Evolutionary conservation across 805 yeast genomes (phyloP).

Genomic region (Saccharomycopsis malanga): DNA sequence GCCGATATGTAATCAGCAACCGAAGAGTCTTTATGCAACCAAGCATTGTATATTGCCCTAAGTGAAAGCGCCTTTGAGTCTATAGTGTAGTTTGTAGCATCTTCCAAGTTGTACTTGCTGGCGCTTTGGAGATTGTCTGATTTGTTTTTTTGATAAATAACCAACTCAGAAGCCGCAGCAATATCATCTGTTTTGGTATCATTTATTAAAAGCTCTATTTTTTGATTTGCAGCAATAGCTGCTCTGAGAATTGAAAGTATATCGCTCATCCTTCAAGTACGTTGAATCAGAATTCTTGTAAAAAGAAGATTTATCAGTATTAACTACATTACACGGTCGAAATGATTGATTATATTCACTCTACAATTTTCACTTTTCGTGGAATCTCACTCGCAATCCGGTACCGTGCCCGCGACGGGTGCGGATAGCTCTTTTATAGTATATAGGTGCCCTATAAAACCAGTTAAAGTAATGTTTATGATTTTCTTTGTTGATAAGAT

Average conservation of each 20-base stretch:
- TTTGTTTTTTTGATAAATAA: neutral
- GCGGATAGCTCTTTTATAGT: too few relatives aligned
- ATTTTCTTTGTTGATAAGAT: too few relatives aligned
- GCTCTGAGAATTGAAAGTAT: neutral
- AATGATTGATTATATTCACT: too few relatives aligned
- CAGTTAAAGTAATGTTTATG: too few relatives aligned
- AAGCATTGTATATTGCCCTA: conserved; percentile 64
- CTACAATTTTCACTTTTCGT: too few relatives aligned
- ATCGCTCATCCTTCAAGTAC: neutral
- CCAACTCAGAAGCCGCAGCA: neutral
- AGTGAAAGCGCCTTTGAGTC: conserved; percentile 28
- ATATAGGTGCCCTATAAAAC: too few relatives aligned
- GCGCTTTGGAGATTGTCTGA: neutral
- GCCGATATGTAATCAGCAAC: conserved; percentile 76
- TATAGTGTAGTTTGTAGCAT: neutral
- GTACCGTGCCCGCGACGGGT: too few relatives aligned
- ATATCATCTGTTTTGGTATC: neutral
- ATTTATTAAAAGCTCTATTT: neutral
- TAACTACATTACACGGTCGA: too few relatives aligned
- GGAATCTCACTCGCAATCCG: too few relatives aligned
- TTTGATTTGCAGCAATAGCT: neutral
- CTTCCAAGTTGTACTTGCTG: neutral
- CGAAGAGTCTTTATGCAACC: conserved; percentile 64
- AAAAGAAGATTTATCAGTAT: too few relatives aligned
- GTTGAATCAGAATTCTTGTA: too few relatives aligned